Base-by-base conservation (phyloP, 257 asterid species). In the Vinca minor region DNA sequence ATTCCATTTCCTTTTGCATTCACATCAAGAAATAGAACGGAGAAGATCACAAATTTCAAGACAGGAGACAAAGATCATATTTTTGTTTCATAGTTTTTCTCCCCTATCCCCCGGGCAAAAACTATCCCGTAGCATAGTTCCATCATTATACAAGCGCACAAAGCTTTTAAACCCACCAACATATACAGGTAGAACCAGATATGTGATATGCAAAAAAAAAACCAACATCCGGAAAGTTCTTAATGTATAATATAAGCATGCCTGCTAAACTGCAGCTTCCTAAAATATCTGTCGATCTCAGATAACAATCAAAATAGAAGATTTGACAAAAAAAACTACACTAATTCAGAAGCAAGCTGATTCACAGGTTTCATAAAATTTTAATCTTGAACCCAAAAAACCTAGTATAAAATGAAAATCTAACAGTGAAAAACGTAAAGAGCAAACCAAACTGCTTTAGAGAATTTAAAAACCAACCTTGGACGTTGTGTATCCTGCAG, bases 401-500 rank as follows among this genome's bases (percentile, higher is more conserved):
- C 28, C 28, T 23, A 73, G 26, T 55, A 39, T 61, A 42, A 41
- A 64, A 41, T 56, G 38, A 71, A 45, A 42, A 69, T 67, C 62
- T 45, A 50, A 62, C 73, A 59, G 45, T 54, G 29, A 55, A 55
- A 57, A 45, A 65, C 38, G 28, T 70, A 64, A 56, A 64, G 4
- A 52, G 23, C 25, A 59, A 52, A 12, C 20, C 44, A 64, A 72
- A 42, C 58, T 31, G 35, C 56, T 47, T 34, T 64, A 17, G 8
- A 41, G 21, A 28, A 34, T 21, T 10, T 42, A 57, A 69, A 57
- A 48, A 64, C 88, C 63, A 72, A 92, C 98, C 97, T 92, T 92
- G 61, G 96, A 82, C 52, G 95, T 73, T 35, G 96, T 89, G 81
- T 87, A 92, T 7, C 98, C 98, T 72, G 98, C 98, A 54, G 98